A percentile compares a stretch with the other conserved stretches of the same genome.
Evolutionary conservation across 2,329 filamentous ascomycete genomes (phyloP).

Genomic region (Calonectria pauciramosa): DNA sequence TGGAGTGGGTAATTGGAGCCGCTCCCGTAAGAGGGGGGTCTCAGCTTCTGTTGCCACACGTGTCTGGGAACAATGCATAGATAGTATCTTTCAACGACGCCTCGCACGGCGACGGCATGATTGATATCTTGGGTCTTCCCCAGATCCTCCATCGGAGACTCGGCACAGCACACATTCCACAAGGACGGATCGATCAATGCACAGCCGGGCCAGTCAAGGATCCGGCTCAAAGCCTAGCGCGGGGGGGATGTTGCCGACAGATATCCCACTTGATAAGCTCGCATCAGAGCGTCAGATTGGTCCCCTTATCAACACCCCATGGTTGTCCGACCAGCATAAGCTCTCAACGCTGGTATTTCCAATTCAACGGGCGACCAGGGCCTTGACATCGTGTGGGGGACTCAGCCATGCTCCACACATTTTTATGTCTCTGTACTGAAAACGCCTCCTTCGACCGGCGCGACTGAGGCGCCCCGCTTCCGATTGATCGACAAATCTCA

Average conservation of each 20-base stretch:
- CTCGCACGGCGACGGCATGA: background rate
- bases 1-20: conserved; percentile 4
- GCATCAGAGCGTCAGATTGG: conserved; percentile 11
- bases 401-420: conserved; percentile 10
- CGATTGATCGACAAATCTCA: background rate
- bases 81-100: background rate
- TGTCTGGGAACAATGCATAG: background rate
- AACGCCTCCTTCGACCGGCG: background rate
- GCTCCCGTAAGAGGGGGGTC: background rate
- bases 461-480: background rate
- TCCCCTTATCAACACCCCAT: conserved; percentile 4
- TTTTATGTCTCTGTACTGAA: background rate
- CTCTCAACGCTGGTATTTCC: background rate
- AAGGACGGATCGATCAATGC: conserved; percentile 6
- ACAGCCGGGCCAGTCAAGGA: conserved; percentile 4
- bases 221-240: conserved; percentile 11
- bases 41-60: background rate
- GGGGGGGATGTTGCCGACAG: conserved; percentile 5
- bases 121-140: background rate
- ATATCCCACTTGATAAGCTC: conserved; percentile 16
- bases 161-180: background rate
- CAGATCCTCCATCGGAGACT: background rate
- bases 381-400: conserved; percentile 9
- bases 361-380: background rate
- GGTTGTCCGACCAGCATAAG: background rate